Conservation (phyloP, 257 asterid species). For the Schizonepeta tenuifolia region DNA sequence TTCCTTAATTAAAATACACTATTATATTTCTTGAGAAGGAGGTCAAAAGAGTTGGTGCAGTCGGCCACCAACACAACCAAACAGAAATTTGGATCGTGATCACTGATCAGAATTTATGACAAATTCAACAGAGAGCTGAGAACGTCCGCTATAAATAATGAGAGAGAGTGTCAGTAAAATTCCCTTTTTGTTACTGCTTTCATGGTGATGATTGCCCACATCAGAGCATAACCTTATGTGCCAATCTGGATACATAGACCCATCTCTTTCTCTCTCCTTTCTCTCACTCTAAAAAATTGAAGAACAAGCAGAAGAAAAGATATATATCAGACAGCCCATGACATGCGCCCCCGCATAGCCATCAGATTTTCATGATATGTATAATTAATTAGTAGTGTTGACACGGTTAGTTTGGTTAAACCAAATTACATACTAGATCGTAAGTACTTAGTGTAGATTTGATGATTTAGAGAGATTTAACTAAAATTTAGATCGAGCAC, state of each 20-base stretch:
- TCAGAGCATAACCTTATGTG: conserved; percentile 7
- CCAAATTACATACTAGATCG: conserved; percentile 26
- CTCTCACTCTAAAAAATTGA: conserved; percentile 45
- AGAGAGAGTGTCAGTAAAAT: conserved; percentile 45
- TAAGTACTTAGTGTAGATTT: conserved; percentile 32
- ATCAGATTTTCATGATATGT: background rate
- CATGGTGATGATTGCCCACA: conserved; percentile 38
- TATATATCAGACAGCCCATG: conserved; percentile 52
- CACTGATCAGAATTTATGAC: background rate
- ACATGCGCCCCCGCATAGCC: conserved; percentile 40
- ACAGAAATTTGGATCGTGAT: conserved; percentile 11
- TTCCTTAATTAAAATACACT: background rate
- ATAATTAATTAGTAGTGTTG: conserved; percentile 15
- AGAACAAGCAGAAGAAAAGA: conserved; percentile 27
- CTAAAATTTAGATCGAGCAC: background rate
- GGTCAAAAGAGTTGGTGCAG: conserved; percentile 42
- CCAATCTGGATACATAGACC: conserved; percentile 3
- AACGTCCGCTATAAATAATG: conserved; percentile 19
- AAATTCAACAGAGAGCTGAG: background rate
- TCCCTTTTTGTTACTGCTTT: conserved; percentile 43
- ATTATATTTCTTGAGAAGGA: background rate
- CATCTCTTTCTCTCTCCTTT: background rate
- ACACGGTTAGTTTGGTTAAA: background rate
- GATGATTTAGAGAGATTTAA: conserved; percentile 7
- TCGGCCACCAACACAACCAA: conserved; percentile 39